These are phyloP conservation scores for Alternaria gansuensis DNA, from an alignment of 2,329 filamentous ascomycete species.

Conservation along the genomic window DNA sequence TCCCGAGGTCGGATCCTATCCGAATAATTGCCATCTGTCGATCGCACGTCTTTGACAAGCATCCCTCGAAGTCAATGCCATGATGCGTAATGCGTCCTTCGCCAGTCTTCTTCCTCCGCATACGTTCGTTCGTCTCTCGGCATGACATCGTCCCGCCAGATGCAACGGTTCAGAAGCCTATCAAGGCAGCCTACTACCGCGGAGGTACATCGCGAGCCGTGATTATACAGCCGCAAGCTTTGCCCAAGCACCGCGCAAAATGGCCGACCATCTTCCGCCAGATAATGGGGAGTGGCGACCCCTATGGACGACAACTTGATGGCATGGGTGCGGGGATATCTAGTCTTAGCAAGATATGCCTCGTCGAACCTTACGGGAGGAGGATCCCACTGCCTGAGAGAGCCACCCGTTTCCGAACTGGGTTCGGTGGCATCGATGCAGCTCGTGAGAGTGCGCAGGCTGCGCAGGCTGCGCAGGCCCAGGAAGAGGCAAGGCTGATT, in stretches of 20 bases:
- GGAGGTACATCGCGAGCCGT: conserved; percentile 75
- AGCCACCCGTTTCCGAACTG: conserved; percentile 19
- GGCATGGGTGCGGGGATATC: conserved; percentile 75
- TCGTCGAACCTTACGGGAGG: conserved; percentile 60
- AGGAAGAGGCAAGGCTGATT: conserved; percentile 5
- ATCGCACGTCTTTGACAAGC: conserved; percentile 2
- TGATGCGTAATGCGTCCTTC: conserved; percentile 39
- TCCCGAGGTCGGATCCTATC: conserved; percentile 26
- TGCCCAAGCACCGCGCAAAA: conserved; percentile 57
- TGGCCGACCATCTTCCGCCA: conserved; percentile 67
- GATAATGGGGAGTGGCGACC: conserved; percentile 70
- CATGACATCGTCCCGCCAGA: conserved; percentile 17
- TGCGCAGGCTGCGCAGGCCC: conserved; percentile 11
- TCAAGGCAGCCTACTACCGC: conserved; percentile 67
- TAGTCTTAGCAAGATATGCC: conserved; percentile 74
- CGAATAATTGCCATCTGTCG: conserved; percentile 18
- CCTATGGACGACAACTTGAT: conserved; percentile 73
- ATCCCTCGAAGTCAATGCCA: conserved; percentile 17
- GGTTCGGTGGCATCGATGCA: conserved; percentile 24
- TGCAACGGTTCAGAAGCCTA: conserved; percentile 29
- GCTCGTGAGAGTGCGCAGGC: conserved; percentile 17
- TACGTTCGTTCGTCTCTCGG: conserved; percentile 23
- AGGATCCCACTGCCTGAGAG: conserved; percentile 5
- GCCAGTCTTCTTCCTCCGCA: conserved; percentile 27
- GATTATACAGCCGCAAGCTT: conserved; percentile 64